A percentile compares a stretch with the other conserved stretches of the same genome.
Conservation (phyloP, 116 monocot species). For the Thalassia testudinum region DNA sequence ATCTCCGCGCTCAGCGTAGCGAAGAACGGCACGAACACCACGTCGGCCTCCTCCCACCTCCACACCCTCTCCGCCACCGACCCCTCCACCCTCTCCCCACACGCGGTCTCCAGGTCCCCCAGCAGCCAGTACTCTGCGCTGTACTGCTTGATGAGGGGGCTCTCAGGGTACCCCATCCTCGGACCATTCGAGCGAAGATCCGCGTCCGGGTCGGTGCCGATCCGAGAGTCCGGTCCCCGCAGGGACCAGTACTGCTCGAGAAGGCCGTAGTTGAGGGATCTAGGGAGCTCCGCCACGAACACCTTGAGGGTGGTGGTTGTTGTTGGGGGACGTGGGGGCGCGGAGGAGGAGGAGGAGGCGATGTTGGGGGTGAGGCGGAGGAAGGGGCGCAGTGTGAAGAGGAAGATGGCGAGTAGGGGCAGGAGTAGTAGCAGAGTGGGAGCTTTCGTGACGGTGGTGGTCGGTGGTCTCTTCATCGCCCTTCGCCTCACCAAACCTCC, state of each 20-base stretch:
- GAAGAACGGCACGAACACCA: constrained; percentile 89
- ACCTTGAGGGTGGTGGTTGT: constrained; percentile 24
- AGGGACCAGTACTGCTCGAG: constrained; percentile 77
- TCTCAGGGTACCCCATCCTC: constrained; percentile 76
- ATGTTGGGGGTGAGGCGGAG: constrained; percentile 2
- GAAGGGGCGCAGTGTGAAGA: constrained; percentile 10
- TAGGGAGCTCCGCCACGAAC: constrained; percentile 48
- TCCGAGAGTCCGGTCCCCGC: constrained; percentile 50
- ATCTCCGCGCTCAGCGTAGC: constrained; percentile 89
- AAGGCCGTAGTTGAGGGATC: constrained; percentile 70
- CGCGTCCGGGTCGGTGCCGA: constrained; percentile 38
- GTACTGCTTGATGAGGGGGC: constrained; percentile 59
- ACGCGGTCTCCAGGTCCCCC: constrained; percentile 46
- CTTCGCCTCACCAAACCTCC: too few species aligned
- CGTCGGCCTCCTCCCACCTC: constrained; percentile 33
- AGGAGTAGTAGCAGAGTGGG: constrained; percentile 4
- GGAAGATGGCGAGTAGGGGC: constrained; percentile 8
- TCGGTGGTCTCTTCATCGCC: too few species aligned
- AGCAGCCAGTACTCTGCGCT: constrained; percentile 88
- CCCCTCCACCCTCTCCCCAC: constrained; percentile 4
- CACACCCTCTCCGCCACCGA: constrained; percentile 41
- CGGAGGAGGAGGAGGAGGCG: too few species aligned
- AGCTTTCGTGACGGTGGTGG: neutral
- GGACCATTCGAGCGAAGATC: too few species aligned
- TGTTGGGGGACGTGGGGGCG: neutral